Evolutionary conservation across 2,329 filamentous ascomycete genomes (phyloP).

Genomic region (Fusarium albidum): DNA sequence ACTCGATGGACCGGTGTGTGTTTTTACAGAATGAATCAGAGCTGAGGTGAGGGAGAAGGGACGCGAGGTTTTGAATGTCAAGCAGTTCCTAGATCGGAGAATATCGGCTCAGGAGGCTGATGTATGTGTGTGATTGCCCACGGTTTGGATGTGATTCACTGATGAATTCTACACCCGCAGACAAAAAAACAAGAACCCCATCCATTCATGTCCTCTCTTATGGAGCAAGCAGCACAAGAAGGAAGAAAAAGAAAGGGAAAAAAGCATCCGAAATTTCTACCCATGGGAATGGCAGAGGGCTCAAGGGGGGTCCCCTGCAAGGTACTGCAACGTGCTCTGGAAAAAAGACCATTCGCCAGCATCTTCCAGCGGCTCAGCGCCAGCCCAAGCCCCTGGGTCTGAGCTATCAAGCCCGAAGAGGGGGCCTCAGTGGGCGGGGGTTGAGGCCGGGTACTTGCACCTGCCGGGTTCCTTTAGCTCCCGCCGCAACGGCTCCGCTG

Average conservation of each 20-base stretch:
- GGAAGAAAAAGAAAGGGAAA: slow-evolving; percentile 19
- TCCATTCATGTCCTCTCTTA: slow-evolving; percentile 10
- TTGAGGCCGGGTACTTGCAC: slow-evolving; percentile 29
- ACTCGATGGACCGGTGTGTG: slow-evolving; percentile 12
- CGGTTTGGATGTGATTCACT: slow-evolving; percentile 26
- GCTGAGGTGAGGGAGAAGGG: neutral
- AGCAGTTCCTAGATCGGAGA: slow-evolving; percentile 2
- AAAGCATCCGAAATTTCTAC: slow-evolving; percentile 12
- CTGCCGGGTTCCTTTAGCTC: slow-evolving; percentile 23
- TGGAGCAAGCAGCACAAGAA: slow-evolving; percentile 1
- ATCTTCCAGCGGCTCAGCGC: slow-evolving; percentile 27
- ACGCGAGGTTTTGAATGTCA: neutral
- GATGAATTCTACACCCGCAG: slow-evolving; percentile 16
- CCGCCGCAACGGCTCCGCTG: slow-evolving; percentile 20
- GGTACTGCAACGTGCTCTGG: slow-evolving; percentile 18
- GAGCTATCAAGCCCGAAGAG: neutral
- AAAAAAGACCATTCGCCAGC: slow-evolving; percentile 5
- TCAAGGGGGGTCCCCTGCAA: slow-evolving; percentile 16
- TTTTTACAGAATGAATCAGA: neutral
- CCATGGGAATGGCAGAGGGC: neutral
- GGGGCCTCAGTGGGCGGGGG: neutral
- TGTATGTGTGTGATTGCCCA: slow-evolving; percentile 8
- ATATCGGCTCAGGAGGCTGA: slow-evolving; percentile 13
- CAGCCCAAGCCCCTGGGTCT: neutral
- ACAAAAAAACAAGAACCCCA: slow-evolving; percentile 9